A percentile compares a stretch with the other conserved stretches of the same genome.
Evolutionary conservation across 106 monocot species (phyloP).

Genomic region (Phalaenopsis aphrodite): DNA sequence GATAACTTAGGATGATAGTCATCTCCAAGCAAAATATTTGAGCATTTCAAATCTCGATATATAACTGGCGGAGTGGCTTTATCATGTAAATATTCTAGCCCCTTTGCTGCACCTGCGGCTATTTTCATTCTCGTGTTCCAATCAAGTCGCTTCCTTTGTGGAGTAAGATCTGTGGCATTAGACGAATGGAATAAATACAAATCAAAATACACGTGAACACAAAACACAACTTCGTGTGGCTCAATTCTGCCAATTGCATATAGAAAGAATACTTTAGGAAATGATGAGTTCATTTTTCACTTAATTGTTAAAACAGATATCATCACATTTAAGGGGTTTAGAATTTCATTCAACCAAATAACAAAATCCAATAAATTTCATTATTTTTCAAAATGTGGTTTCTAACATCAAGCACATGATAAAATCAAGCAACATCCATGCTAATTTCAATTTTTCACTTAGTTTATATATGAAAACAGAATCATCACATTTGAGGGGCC

Average conservation of each 20-base stretch:
- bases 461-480: background rate
- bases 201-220: background rate
- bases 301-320: background rate
- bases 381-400: no score
- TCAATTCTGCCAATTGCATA: no score
- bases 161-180: background rate
- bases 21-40: slow-evolving; percentile 4
- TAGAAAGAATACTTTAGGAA: no score
- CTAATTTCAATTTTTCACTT: background rate
- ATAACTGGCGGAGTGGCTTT: slow-evolving; percentile 9
- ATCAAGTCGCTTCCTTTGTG: slow-evolving; percentile 4
- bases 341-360: background rate
- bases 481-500: background rate
- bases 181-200: background rate
- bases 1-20: slow-evolving; percentile 6
- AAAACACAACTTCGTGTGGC: no score
- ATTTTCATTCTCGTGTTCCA: slow-evolving; percentile 3
- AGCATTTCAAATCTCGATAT: slow-evolving; percentile 13
- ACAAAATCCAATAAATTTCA: background rate
- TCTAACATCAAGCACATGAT: no score
- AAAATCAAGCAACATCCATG: no score
- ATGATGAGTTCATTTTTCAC: background rate
- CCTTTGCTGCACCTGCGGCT: slow-evolving; percentile 3
- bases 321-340: background rate
- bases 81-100: slow-evolving; percentile 7